Evolutionary conservation across 768 basidiomycete genomes (phyloP).

Genomic region (Asterophora lycoperdoides): DNA sequence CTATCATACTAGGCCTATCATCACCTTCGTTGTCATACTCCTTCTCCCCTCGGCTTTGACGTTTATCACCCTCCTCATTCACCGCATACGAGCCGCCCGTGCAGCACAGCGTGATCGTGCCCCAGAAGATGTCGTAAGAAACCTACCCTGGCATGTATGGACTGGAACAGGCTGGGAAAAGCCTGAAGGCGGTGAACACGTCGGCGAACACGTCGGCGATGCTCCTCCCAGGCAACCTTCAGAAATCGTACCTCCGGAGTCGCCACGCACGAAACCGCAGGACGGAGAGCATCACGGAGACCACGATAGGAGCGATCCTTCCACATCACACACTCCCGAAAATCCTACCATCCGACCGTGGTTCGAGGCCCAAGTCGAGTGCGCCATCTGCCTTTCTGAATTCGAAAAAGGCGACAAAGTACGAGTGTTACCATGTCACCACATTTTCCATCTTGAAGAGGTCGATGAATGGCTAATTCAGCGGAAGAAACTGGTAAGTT

Average conservation of each 20-base stretch:
- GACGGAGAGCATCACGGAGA: slow-evolving; percentile 13
- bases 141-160: slow-evolving; percentile 81
- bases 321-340: slow-evolving; percentile 34
- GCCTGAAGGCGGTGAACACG: slow-evolving; percentile 44
- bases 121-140: slow-evolving; percentile 73
- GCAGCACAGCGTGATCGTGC: slow-evolving; percentile 82
- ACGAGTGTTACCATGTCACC: slow-evolving; percentile 88
- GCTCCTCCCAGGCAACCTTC: slow-evolving; percentile 22
- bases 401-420: slow-evolving; percentile 88
- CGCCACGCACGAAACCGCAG: slow-evolving; percentile 21
- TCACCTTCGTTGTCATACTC: slow-evolving; percentile 83
- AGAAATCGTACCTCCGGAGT: slow-evolving; percentile 18
- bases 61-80: slow-evolving; percentile 83
- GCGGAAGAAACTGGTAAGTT: slow-evolving; percentile 84
- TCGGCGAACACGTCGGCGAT: slow-evolving; percentile 27
- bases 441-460: slow-evolving; percentile 91
- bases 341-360: slow-evolving; percentile 49
- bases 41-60: slow-evolving; percentile 88
- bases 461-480: slow-evolving; percentile 91
- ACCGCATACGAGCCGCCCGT: slow-evolving; percentile 79
- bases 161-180: slow-evolving; percentile 80
- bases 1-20: slow-evolving; percentile 55
- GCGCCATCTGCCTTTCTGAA: slow-evolving; percentile 87
- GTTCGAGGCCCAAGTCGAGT: slow-evolving; percentile 82
- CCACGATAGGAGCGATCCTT: slow-evolving; percentile 27